Conservation (phyloP, 106 monocot genomes). For the Acanthochlamys bracteata region DNA sequence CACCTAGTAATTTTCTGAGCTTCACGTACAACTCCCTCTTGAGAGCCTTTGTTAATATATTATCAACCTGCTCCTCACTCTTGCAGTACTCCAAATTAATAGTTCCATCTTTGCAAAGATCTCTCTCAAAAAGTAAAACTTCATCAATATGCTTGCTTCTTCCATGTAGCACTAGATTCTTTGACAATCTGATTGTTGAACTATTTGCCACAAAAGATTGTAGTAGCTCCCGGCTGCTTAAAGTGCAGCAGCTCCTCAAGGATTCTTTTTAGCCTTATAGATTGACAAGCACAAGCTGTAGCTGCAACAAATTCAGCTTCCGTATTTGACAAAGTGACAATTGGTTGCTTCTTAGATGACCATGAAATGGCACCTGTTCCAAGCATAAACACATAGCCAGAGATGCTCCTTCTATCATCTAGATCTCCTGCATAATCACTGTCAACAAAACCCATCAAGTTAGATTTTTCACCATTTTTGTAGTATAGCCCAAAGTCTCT, state of each 20-base stretch:
- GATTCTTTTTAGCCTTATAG: not conserved
- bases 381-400: not conserved
- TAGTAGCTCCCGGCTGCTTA: not conserved
- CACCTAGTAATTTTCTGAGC: too few species aligned
- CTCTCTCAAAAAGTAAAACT: not conserved
- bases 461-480: slow-evolving; percentile 9
- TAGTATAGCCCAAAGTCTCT: slow-evolving; percentile 14
- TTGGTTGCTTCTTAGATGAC: not conserved
- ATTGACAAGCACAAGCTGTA: not conserved
- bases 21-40: too few species aligned
- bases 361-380: not conserved
- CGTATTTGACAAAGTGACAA: not conserved
- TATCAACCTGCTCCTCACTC: too few species aligned
- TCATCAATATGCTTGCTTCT: not conserved
- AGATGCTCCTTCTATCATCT: not conserved
- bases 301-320: slow-evolving; percentile 2
- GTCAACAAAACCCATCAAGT: slow-evolving; percentile 14
- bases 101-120: not conserved
- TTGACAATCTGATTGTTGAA: not conserved
- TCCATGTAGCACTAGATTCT: not conserved
- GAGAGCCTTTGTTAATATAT: too few species aligned
- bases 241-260: not conserved
- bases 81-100: too few species aligned
- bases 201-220: not conserved
- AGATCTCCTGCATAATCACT: not conserved